These are phyloP conservation scores for Salix udensis DNA, from an alignment of 345 rosid species.

Conservation along the genomic window DNA sequence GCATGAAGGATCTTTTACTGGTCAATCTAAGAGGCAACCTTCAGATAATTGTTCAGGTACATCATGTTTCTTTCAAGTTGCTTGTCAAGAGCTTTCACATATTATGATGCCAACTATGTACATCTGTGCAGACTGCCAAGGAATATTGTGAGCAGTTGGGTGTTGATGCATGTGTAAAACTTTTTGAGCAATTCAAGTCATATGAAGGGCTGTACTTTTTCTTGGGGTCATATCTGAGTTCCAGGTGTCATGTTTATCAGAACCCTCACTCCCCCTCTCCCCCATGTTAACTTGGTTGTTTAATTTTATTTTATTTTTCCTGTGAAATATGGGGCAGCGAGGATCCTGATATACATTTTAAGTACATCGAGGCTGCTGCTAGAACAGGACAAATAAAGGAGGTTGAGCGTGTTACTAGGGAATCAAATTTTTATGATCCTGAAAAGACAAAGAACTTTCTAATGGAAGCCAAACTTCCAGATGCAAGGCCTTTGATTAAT, in stretches of 20 bases:
- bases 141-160: slow-evolving; percentile 99
- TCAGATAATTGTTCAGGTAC: slow-evolving; percentile 98
- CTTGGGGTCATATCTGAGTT: slow-evolving; percentile 92
- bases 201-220: slow-evolving; percentile 98
- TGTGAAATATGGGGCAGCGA: slow-evolving; percentile 48
- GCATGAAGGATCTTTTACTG: slow-evolving; percentile 97
- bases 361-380: slow-evolving; percentile 98
- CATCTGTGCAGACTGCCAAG: slow-evolving; percentile 70
- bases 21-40: slow-evolving; percentile 93
- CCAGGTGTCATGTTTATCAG: slow-evolving; percentile 46
- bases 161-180: slow-evolving; percentile 82
- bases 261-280: background rate
- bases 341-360: slow-evolving; percentile 97
- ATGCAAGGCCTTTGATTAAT: slow-evolving; percentile 96
- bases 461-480: slow-evolving; percentile 99
- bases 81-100: slow-evolving; percentile 10
- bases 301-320: slow-evolving; percentile 4
- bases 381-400: slow-evolving; percentile 89
- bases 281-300: slow-evolving; percentile 6
- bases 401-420: slow-evolving; percentile 99
- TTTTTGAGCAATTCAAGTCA: slow-evolving; percentile 97
- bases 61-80: slow-evolving; percentile 14
- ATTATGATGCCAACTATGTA: background rate
- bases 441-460: slow-evolving; percentile 95
- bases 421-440: slow-evolving; percentile 90